Evolutionary conservation across 257 asterid genomes (phyloP).

Genomic region (Nicotiana benthamiana): DNA sequence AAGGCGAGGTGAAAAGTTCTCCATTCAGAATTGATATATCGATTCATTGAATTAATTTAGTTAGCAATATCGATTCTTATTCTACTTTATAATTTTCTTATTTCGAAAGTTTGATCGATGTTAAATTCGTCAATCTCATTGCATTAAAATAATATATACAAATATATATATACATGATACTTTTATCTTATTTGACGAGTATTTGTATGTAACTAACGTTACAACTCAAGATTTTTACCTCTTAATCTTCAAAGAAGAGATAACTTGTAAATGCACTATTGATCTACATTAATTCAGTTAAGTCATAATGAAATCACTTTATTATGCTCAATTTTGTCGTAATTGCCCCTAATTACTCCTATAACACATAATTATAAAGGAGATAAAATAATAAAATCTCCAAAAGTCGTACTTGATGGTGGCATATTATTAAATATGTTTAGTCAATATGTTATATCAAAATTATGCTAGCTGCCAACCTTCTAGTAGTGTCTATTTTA

Average conservation of each 20-base stretch:
- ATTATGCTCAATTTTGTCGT: too few species aligned
- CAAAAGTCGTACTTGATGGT: too few species aligned
- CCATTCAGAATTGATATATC: not conserved
- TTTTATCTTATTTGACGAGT: not conserved
- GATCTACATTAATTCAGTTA: not conserved
- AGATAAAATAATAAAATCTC: too few species aligned
- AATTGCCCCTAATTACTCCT: too few species aligned
- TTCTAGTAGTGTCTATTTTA: too few species aligned
- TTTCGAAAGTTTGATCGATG: too few species aligned
- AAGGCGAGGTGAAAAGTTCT: not conserved
- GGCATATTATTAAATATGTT: too few species aligned
- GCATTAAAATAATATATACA: not conserved
- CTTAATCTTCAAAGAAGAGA: not conserved
- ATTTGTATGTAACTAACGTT: not conserved
- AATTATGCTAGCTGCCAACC: too few species aligned
- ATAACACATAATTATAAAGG: too few species aligned
- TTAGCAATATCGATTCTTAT: not conserved
- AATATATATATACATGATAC: not conserved
- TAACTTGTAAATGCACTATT: not conserved
- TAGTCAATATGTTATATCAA: too few species aligned
- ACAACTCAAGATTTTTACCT: not conserved
- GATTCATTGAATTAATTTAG: not conserved
- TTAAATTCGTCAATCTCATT: not conserved
- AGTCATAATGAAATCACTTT: too few species aligned
- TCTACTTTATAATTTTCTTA: too few species aligned